Conservation (phyloP, 306 rosid genomes). For the Macrotyloma uniflorum region DNA sequence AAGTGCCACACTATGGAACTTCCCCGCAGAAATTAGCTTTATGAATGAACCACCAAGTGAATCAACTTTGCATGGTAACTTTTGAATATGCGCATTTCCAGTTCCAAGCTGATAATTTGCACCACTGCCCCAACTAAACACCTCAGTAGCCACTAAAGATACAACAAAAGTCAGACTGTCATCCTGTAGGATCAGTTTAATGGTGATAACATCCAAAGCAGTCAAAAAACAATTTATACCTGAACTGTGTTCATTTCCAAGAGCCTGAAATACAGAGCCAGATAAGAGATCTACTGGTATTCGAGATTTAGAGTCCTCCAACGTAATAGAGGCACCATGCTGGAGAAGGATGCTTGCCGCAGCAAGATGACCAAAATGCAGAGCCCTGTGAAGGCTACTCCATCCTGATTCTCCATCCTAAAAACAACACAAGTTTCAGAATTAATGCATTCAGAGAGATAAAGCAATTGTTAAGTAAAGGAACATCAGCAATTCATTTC, state of each 20-base stretch:
- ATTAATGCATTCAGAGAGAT: conserved; percentile 16
- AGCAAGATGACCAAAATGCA: conserved; percentile 95
- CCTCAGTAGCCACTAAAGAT: conserved; percentile 76
- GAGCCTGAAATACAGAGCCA: conserved; percentile 71
- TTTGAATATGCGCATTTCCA: conserved; percentile 91
- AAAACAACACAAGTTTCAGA: conserved; percentile 30
- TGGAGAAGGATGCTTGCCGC: conserved; percentile 87
- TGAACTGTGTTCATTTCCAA: conserved; percentile 57
- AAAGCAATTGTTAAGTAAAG: background rate
- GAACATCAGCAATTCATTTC: background rate
- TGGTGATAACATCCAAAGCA: conserved; percentile 35
- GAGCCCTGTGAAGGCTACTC: conserved; percentile 97
- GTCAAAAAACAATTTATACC: conserved; percentile 57
- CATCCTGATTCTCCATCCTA: conserved; percentile 99
- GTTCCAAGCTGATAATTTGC: conserved; percentile 98
- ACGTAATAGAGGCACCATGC: conserved; percentile 72
- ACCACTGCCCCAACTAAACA: conserved; percentile 98
- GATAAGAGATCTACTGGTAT: conserved; percentile 89
- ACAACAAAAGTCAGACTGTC: conserved; percentile 37
- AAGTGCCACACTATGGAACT: conserved; percentile 94
- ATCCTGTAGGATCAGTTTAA: conserved; percentile 13
- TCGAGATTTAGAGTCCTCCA: conserved; percentile 86
- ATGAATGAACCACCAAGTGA: conserved; percentile 71
- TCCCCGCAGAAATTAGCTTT: conserved; percentile 81
- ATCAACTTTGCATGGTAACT: conserved; percentile 92